Evolutionary conservation across 1,284 basidiomycete species (phyloP), one percentile per base, ranked within the genome.

Genomic region (Schizopora paradoxa): DNA sequence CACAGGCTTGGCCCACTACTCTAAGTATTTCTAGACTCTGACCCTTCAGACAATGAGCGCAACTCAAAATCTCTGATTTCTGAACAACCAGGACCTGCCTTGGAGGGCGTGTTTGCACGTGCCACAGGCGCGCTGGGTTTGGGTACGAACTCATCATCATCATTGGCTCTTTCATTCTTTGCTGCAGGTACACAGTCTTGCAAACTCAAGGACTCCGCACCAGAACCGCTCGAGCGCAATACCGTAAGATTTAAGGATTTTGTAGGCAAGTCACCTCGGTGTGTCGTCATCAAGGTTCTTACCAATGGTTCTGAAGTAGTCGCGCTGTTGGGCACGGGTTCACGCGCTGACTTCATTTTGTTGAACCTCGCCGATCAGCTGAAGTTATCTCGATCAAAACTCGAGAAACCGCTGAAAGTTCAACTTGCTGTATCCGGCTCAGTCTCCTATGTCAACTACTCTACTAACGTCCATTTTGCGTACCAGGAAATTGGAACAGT

Each of bases 331-430:
- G 64, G 67, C 39, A 54, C 60, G 0, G 65, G 66, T 0, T 67
- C 62, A 1, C 45, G 64, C 1, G 60, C 56, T 1, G 65, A 67
- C 50, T 66, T 68, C 41, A 59, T 68, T 14, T 66, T 65, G 1
- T 52, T 58, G 2, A 60, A 52, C 8, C 35, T 66, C 4, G 63
- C 57, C 0, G 59, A 66, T 43, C 65, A 67, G 47, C 51, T 67
- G 13, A 51, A 61, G 43, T 47, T 66, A 52, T 0, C 55, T 41
- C 6, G 37, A 27, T 11, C 54, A 18, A 1, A 52, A 44, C 28
- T 65, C 5, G 48, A 33, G 1, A 58, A 52, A 39, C 62, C 61
- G 5, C 41, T 63, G 8, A 44, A 54, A 0, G 39, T 65, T 1
- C 63, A 64, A 1, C 39, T 66, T 2, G 64, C 62, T 1, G 58